These are phyloP conservation scores for Erythrobasidium hasegawianum DNA, from an alignment of 1,284 basidiomycete species.

Conservation along the genomic window DNA sequence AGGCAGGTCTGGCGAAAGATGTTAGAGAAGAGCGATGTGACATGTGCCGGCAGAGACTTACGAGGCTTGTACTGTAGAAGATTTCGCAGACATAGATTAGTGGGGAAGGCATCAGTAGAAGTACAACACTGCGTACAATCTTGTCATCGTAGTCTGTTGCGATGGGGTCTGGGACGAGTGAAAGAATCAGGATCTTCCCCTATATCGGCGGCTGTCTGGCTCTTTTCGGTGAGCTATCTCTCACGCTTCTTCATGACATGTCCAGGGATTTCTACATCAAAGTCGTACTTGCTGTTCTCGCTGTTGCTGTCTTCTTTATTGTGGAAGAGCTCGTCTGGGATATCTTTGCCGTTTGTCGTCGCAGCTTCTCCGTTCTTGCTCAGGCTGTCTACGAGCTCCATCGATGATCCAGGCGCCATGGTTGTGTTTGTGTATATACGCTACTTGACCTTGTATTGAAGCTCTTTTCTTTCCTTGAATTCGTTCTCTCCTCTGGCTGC, in stretches of 20 bases:
- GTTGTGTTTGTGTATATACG: background rate
- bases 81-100: background rate
- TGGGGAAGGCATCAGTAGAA: background rate
- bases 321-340: background rate
- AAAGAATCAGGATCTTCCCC: background rate
- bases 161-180: slow-evolving; percentile 2
- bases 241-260: slow-evolving; percentile 27
- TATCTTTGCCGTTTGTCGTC: background rate
- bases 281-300: slow-evolving; percentile 6
- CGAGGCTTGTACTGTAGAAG: slow-evolving; percentile 21
- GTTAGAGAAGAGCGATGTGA: background rate
- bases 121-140: background rate
- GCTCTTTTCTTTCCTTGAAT: background rate
- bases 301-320: background rate
- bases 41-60: background rate
- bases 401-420: slow-evolving; percentile 21
- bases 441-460: background rate
- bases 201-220: too few relatives aligned
- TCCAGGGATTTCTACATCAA: slow-evolving; percentile 30
- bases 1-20: slow-evolving; percentile 10
- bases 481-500: background rate
- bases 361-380: background rate
- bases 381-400: background rate
- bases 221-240: background rate
- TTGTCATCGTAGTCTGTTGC: slow-evolving; percentile 2